These are phyloP conservation scores for Aspergillus egyptiacus DNA, from an alignment of 495 filamentous ascomycete genomes.

Conservation along the genomic window DNA sequence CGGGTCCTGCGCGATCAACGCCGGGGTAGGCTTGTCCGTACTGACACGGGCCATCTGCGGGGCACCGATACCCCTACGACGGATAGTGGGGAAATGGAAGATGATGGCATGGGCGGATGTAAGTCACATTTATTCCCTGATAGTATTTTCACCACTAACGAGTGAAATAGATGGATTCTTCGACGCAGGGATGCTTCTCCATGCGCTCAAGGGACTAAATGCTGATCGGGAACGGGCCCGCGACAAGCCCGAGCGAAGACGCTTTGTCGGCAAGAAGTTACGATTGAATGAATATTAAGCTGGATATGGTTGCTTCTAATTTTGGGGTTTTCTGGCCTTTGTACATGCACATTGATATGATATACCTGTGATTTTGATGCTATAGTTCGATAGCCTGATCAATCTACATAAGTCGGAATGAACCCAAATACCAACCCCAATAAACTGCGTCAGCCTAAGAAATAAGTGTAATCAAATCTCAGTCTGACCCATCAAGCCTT, in stretches of 20 bases:
- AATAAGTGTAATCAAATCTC: not conserved
- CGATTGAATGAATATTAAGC: constrained; percentile 66
- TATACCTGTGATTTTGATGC: not conserved
- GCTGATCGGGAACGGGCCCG: constrained; percentile 43
- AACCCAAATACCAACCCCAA: not conserved
- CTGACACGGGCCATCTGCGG: constrained; percentile 27
- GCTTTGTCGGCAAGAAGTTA: constrained; percentile 75
- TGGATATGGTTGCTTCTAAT: not conserved
- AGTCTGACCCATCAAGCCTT: constrained; percentile 5
- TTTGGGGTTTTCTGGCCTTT: not conserved
- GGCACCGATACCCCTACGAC: constrained; percentile 51
- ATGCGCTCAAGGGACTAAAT: constrained; percentile 67
- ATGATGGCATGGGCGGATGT: constrained; percentile 91
- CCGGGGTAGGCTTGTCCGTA: constrained; percentile 42
- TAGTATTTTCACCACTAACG: constrained; percentile 20
- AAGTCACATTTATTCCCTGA: constrained; percentile 38
- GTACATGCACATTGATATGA: not conserved
- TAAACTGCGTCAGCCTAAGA: not conserved
- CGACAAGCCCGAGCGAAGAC: constrained; percentile 43
- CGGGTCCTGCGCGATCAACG: constrained; percentile 35
- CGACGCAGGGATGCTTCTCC: constrained; percentile 87
- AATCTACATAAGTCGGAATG: not conserved
- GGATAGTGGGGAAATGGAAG: constrained; percentile 63
- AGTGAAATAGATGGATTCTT: constrained; percentile 77
- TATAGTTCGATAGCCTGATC: no score